Percentiles rank a stretch among this genome's conserved stretches.
phyloP scores from a whole-genome alignment of 495 filamentous ascomycete genomes.

The Penicillium paxilli region DNA sequence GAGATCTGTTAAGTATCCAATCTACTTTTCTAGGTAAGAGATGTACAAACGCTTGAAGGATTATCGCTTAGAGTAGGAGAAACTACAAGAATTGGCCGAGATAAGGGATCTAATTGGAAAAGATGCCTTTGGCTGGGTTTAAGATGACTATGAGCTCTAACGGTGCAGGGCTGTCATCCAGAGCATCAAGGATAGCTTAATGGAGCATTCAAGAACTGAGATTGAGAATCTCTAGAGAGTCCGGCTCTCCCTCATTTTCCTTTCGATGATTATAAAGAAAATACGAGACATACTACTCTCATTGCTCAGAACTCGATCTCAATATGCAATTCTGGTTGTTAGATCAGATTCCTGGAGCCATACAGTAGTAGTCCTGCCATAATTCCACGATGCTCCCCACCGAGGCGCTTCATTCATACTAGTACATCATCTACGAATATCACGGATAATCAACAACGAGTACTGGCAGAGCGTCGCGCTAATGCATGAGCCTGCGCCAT shows the following conservation, averaged over 20 bases:
- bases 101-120: conserved; percentile 26
- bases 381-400: too few species aligned
- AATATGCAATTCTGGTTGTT: too few species aligned
- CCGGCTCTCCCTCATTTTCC: conserved; percentile 24
- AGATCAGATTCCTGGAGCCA: too few species aligned
- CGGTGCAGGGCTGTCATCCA: conserved; percentile 16
- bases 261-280: too few species aligned
- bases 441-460: too few species aligned
- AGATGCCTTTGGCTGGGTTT: conserved; percentile 28
- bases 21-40: neutral
- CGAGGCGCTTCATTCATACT: too few species aligned
- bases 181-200: conserved; percentile 23
- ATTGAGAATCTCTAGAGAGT: conserved; percentile 19
- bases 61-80: conserved; percentile 18
- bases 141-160: conserved; percentile 24
- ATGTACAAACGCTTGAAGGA: neutral
- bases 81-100: conserved; percentile 23
- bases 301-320: too few species aligned
- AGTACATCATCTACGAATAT: too few species aligned
- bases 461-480: too few species aligned
- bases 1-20: neutral
- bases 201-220: conserved; percentile 25
- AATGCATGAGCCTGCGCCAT: too few species aligned
- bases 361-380: too few species aligned
- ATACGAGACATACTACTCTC: too few species aligned